Conservation (phyloP, 1,139 yeast species). For the Debaryomyces udenii region DNA sequence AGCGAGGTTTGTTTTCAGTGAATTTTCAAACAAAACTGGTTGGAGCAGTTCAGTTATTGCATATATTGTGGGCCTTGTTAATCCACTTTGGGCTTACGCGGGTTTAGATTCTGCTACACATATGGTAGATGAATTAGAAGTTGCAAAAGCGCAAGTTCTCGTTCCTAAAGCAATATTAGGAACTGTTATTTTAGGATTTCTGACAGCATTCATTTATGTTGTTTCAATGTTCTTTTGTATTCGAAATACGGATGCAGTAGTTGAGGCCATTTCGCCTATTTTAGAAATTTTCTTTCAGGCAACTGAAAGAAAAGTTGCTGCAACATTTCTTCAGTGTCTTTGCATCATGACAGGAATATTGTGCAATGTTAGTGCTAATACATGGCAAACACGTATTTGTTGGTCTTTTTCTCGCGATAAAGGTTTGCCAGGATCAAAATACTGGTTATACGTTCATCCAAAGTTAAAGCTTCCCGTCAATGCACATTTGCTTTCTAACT, state of each 20-base stretch:
- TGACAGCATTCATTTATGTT: conserved; percentile 60
- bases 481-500: conserved; percentile 41
- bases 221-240: conserved; percentile 67
- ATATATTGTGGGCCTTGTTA: conserved; percentile 65
- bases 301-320: conserved; percentile 55
- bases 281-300: conserved; percentile 66
- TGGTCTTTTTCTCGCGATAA: conserved; percentile 80
- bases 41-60: conserved; percentile 64
- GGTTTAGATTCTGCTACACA: conserved; percentile 72
- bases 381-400: conserved; percentile 75
- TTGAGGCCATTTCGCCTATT: conserved; percentile 63
- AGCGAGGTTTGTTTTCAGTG: conserved; percentile 62
- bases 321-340: conserved; percentile 59
- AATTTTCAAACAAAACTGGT: conserved; percentile 66
- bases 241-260: conserved; percentile 49
- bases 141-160: conserved; percentile 53
- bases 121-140: conserved; percentile 64
- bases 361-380: conserved; percentile 70
- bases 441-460: conserved; percentile 35
- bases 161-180: conserved; percentile 67
- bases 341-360: conserved; percentile 67
- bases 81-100: conserved; percentile 72
- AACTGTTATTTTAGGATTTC: conserved; percentile 67
- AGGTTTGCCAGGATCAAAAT: conserved; percentile 43
- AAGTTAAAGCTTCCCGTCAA: conserved; percentile 37